A percentile compares a stretch with the other conserved stretches of the same genome.
Evolutionary conservation across 805 yeast species (phyloP).

Genomic region (Cyberlindnera misumaiensis): DNA sequence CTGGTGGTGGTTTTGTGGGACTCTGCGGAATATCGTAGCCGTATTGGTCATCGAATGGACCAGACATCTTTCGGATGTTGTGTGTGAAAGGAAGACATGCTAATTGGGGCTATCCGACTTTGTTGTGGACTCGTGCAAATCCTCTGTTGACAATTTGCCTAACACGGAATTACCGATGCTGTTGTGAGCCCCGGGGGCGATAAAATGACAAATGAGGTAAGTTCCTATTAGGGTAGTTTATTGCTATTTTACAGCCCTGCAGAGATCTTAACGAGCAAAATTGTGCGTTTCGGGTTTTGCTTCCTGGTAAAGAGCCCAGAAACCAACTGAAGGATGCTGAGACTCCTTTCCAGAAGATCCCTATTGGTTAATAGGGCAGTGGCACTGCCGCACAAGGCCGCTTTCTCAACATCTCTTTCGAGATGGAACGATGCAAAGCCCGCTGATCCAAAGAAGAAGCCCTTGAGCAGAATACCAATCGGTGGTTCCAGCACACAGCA

Average conservation of each 20-base stretch:
- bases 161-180: no score
- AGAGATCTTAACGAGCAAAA: no score
- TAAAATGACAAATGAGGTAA: no score
- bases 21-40: slow-evolving; percentile 5
- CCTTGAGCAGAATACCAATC: slow-evolving; percentile 73
- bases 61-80: slow-evolving; percentile 12
- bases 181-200: no score
- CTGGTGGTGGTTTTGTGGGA: slow-evolving; percentile 21
- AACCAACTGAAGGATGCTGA: not conserved
- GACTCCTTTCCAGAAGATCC: not conserved
- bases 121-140: no score
- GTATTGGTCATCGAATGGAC: slow-evolving; percentile 25
- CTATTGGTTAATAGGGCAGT: not conserved
- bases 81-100: not conserved
- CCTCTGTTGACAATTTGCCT: no score
- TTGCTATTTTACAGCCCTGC: no score
- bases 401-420: slow-evolving; percentile 14
- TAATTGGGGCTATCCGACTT: no score
- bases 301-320: no score
- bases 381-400: not conserved
- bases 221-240: no score
- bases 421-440: slow-evolving; percentile 14
- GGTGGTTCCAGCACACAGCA: slow-evolving; percentile 43
- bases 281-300: no score
- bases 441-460: slow-evolving; percentile 33